Evolutionary conservation across 2,329 filamentous ascomycete genomes (phyloP).

Genomic region (Pseudocercospora vitis): DNA sequence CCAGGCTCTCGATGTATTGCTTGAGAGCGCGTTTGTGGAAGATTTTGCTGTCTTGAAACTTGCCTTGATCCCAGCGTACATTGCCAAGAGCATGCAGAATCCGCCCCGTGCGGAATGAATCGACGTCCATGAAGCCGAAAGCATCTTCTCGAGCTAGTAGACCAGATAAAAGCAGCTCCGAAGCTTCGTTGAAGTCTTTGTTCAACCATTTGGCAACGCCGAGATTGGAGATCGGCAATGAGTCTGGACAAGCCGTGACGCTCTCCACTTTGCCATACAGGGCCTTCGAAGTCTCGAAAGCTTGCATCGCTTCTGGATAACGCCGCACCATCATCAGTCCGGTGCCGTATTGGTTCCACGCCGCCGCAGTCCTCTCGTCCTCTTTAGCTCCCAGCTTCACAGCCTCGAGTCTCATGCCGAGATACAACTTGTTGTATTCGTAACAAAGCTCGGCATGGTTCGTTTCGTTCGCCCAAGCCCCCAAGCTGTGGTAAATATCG

Average conservation of each 20-base stretch:
- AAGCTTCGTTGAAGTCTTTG: not conserved
- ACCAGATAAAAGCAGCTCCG: not conserved
- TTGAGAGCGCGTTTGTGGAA: slow-evolving; percentile 9
- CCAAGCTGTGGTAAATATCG: slow-evolving; percentile 12
- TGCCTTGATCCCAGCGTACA: slow-evolving; percentile 3
- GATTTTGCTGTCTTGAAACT: slow-evolving; percentile 3
- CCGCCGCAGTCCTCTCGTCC: not conserved
- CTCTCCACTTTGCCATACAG: not conserved
- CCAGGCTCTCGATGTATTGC: not conserved
- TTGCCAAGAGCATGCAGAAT: slow-evolving; percentile 18
- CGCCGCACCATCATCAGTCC: slow-evolving; percentile 2
- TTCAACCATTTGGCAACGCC: slow-evolving; percentile 7
- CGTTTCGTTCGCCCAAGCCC: slow-evolving; percentile 16
- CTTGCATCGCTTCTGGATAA: not conserved
- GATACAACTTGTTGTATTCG: slow-evolving; percentile 7
- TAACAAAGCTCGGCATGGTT: slow-evolving; percentile 10
- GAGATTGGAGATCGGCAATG: slow-evolving; percentile 5
- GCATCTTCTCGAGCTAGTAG: slow-evolving; percentile 3
- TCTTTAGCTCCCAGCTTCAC: not conserved
- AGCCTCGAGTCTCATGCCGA: not conserved
- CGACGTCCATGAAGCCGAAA: slow-evolving; percentile 2
- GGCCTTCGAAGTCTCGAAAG: slow-evolving; percentile 7
- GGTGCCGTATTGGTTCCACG: slow-evolving; percentile 13
- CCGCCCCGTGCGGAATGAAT: slow-evolving; percentile 12
- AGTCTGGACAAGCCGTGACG: slow-evolving; percentile 6